Conservation (phyloP, 2,329 filamentous ascomycete genomes). For the Fusarium coicis region DNA sequence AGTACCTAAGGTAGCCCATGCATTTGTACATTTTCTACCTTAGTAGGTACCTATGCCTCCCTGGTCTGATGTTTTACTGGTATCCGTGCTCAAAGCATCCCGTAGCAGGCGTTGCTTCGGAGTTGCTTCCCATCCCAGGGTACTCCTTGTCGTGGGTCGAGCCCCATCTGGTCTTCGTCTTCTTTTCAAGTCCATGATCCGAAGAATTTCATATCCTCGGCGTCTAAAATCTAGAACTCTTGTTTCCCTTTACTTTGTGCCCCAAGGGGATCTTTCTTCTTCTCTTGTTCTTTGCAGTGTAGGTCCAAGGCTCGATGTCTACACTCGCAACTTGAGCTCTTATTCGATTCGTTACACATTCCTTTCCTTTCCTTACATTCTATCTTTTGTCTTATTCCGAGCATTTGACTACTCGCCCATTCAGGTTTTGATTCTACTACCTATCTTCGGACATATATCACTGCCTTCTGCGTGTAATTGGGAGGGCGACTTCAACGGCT, state of each 20-base stretch:
- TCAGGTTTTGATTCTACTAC: neutral
- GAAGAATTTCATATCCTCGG: constrained; percentile 7
- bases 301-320: constrained; percentile 37
- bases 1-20: neutral
- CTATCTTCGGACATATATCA: neutral
- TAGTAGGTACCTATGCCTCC: neutral
- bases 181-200: constrained; percentile 12
- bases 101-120: constrained; percentile 35
- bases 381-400: neutral
- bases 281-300: constrained; percentile 27
- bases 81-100: constrained; percentile 28
- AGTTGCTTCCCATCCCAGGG: constrained; percentile 37
- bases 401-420: neutral
- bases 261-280: constrained; percentile 8
- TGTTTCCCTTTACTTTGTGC: constrained; percentile 13
- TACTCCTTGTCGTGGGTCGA: constrained; percentile 26
- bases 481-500: neutral
- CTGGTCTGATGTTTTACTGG: constrained; percentile 11
- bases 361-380: constrained; percentile 30
- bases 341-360: constrained; percentile 30
- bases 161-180: constrained; percentile 22
- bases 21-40: neutral
- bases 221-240: constrained; percentile 17
- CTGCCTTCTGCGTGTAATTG: neutral
- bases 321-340: constrained; percentile 21